These are phyloP conservation scores for Neostapfia colusana DNA, from an alignment of 176 grass and related monocot genomes.

Conservation along the genomic window DNA sequence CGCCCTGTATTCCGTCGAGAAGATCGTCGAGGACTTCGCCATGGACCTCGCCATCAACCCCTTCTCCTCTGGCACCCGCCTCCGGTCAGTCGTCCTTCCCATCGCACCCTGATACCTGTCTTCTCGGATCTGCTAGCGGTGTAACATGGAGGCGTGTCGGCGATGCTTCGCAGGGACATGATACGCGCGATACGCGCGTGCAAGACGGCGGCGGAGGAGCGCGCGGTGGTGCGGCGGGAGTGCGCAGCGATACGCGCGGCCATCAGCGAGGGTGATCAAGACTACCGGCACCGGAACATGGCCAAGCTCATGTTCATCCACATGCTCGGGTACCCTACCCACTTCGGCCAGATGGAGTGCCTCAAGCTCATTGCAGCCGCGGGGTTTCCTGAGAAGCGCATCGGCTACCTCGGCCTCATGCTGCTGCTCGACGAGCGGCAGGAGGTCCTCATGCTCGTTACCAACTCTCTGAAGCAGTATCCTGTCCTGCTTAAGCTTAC, in stretches of 20 bases:
- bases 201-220: conserved; percentile 99
- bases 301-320: conserved; percentile 99
- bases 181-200: conserved; percentile 94
- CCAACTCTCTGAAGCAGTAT: conserved; percentile 99
- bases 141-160: background rate
- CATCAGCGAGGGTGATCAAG: conserved; percentile 89
- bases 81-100: conserved; percentile 59
- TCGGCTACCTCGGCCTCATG: conserved; percentile 97
- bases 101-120: background rate
- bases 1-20: conserved; percentile 40
- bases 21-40: conserved; percentile 54
- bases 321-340: conserved; percentile 99
- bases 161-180: conserved; percentile 70
- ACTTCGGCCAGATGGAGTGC: conserved; percentile 99
- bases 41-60: conserved; percentile 85
- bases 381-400: conserved; percentile 95
- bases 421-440: conserved; percentile 97
- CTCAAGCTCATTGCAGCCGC: conserved; percentile 97
- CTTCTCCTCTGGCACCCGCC: conserved; percentile 94
- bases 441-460: conserved; percentile 99
- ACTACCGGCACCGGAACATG: conserved; percentile 94
- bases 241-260: conserved; percentile 96
- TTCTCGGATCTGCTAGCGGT: conserved; percentile 18
- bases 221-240: conserved; percentile 94
- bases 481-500: conserved; percentile 34